Evolutionary conservation across 148 eudicot species (phyloP), one percentile per base, ranked within the genome.

Genomic region (Fagopyrum tataricum): DNA sequence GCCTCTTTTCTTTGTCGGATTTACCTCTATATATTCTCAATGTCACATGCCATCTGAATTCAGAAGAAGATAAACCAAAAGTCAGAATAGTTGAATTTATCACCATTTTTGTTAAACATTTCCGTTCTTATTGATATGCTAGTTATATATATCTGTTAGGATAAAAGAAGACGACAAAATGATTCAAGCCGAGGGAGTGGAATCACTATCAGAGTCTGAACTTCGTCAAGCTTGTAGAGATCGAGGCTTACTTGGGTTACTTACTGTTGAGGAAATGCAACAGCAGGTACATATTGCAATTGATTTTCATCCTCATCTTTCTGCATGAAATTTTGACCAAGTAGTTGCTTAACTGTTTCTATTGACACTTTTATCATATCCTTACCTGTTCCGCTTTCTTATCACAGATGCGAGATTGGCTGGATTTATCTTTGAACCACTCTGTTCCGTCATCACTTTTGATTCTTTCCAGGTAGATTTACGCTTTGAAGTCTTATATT

Each of bases 151-250:
- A 46, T 71, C 44, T 81, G 59, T 41, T 67, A 91, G 96, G 81
- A 87, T 91, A 31, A 91, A 91, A 79, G 83, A 83, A 51, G 96
- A 91, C 77, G 96, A 91, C 76, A 88, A 70, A 78, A 80, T 91
- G 89, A 91, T 91, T 78, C 84, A 91, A 82, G 88, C 89, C 20
- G 96, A 91, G 78, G 96, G 89, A 62, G 73, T 91, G 69, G 96
- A 91, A 67, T 87, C 96, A 40, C 93, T 91, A 73, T 87, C 89
- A 42, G 96, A 91, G 77, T 84, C 81, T 15, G 96, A 91, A 81
- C 96, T 91, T 71, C 89, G 93, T 80, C 88, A 88, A 83, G 91
- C 90, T 61, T 91, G 97, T 84, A 77, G 91, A 69, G 91, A 87
- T 74, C 82, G 97, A 75, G 97, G 97, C 72, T 81, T 91, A 82